phyloP scores from a whole-genome alignment of 345 rosid genomes.

The Dovyalis caffra region DNA sequence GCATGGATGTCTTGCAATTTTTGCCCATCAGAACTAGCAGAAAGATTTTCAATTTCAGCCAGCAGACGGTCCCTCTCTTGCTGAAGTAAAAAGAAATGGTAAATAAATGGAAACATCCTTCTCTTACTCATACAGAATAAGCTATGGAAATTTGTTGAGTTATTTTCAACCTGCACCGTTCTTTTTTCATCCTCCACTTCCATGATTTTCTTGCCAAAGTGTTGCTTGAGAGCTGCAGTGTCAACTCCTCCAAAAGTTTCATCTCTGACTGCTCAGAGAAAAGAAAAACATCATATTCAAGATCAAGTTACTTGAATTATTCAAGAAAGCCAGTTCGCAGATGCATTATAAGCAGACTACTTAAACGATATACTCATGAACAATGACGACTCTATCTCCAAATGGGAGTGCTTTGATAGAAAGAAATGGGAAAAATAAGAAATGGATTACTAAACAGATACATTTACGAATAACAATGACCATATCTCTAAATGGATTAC shows the following conservation, averaged over 20 bases:
- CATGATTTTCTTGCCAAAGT: slow-evolving; percentile 87
- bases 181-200: slow-evolving; percentile 91
- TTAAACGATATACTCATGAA: background rate
- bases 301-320: background rate
- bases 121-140: background rate
- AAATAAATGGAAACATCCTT: slow-evolving; percentile 6
- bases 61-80: slow-evolving; percentile 84
- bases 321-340: background rate
- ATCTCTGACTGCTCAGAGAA: slow-evolving; percentile 71
- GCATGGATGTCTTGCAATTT: slow-evolving; percentile 76
- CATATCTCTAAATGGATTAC: background rate
- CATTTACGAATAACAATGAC: background rate
- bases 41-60: slow-evolving; percentile 85
- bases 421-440: background rate
- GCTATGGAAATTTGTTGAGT: slow-evolving; percentile 6
- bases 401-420: background rate
- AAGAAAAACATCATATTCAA: background rate
- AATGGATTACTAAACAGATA: background rate
- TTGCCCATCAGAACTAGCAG: slow-evolving; percentile 80
- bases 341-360: slow-evolving; percentile 1
- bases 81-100: slow-evolving; percentile 42
- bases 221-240: slow-evolving; percentile 77
- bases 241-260: slow-evolving; percentile 83
- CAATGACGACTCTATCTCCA: background rate
- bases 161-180: slow-evolving; percentile 67